Evolutionary conservation across 495 filamentous ascomycete species (phyloP).

Genomic region (Bacidia gigantensis): DNA sequence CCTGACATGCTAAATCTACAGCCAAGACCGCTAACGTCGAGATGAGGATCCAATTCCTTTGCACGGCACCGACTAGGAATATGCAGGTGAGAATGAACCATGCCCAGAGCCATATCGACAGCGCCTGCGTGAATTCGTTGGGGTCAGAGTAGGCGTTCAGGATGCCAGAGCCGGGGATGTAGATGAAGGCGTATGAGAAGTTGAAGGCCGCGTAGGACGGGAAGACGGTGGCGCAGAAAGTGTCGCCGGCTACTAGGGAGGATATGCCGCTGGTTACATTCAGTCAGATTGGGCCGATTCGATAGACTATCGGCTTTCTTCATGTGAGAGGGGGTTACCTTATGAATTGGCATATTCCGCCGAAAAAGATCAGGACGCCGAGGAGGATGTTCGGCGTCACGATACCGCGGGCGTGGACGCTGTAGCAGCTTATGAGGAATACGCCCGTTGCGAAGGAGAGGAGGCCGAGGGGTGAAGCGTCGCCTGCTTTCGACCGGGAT

Average conservation of each 20-base stretch:
- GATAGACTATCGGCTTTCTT: slow-evolving; percentile 3
- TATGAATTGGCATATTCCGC: slow-evolving; percentile 26
- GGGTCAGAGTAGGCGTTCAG: slow-evolving; percentile 23
- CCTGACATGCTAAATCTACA: slow-evolving; percentile 21
- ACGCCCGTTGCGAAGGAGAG: slow-evolving; percentile 21
- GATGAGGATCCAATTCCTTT: slow-evolving; percentile 22
- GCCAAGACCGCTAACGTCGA: slow-evolving; percentile 19
- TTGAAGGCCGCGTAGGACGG: slow-evolving; percentile 27
- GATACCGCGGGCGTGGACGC: slow-evolving; percentile 25
- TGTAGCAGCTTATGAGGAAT: slow-evolving; percentile 26
- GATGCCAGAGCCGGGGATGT: slow-evolving; percentile 25
- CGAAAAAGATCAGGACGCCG: slow-evolving; percentile 27
- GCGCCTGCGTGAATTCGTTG: slow-evolving; percentile 21
- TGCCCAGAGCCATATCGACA: slow-evolving; percentile 26
- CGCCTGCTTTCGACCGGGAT: no score
- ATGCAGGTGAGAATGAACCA: slow-evolving; percentile 30
- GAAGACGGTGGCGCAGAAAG: slow-evolving; percentile 27
- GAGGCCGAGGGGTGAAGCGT: slow-evolving; percentile 26
- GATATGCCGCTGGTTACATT: neutral
- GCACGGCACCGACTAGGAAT: slow-evolving; percentile 25
- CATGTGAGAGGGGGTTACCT: slow-evolving; percentile 24
- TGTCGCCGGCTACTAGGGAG: slow-evolving; percentile 10
- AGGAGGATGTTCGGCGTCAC: slow-evolving; percentile 23
- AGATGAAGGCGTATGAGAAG: slow-evolving; percentile 26
- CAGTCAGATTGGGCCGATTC: neutral